Evolutionary conservation across 441 rosid genomes (phyloP).

Genomic region (Kokia cookei): DNA sequence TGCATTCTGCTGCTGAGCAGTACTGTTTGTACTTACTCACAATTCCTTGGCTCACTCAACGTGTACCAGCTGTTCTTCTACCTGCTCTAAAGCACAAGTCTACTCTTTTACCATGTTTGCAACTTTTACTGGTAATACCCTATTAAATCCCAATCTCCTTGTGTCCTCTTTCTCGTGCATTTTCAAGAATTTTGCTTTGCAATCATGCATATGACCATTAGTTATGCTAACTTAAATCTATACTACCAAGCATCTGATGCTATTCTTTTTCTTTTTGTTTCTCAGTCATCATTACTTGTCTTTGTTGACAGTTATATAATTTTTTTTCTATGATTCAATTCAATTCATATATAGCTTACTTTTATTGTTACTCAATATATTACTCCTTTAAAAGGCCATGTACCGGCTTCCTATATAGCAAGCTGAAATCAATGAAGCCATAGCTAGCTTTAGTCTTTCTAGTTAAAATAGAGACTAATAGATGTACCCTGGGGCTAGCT

Average conservation of each 20-base stretch:
- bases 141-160: constrained; percentile 14
- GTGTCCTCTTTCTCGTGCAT: neutral
- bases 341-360: neutral
- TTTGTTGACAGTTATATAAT: neutral
- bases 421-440: neutral
- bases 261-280: neutral
- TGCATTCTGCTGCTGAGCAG: constrained; percentile 43
- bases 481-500: neutral
- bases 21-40: constrained; percentile 62
- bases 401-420: neutral
- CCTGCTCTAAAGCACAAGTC: constrained; percentile 87
- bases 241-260: neutral
- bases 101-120: constrained; percentile 64
- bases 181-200: neutral
- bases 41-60: constrained; percentile 68
- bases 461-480: neutral
- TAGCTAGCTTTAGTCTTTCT: neutral
- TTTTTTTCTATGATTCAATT: neutral
- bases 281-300: neutral
- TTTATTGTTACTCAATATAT: neutral
- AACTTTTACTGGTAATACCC: constrained; percentile 65
- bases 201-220: neutral
- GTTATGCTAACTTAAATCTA: neutral
- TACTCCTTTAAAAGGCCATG: neutral
- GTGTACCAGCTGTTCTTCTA: constrained; percentile 69